Evolutionary conservation across 495 filamentous ascomycete genomes (phyloP).

Genomic region (Cenococcum geophilum): DNA sequence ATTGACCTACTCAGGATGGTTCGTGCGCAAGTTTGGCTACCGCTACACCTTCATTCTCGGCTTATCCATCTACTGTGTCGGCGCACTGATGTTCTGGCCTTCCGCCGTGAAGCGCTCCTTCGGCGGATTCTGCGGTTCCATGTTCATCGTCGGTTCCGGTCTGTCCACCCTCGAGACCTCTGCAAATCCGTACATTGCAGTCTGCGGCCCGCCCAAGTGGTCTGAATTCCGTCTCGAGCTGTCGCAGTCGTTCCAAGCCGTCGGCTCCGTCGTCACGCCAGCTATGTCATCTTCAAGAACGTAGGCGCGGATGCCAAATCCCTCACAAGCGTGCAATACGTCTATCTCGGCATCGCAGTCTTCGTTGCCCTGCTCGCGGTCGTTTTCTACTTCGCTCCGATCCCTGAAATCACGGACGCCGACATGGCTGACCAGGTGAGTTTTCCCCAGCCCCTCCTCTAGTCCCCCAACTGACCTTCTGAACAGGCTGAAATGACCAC

Average conservation of each 20-base stretch:
- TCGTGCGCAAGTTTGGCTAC: conserved; percentile 59
- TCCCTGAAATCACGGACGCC: conserved; percentile 69
- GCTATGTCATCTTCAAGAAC: conserved; percentile 59
- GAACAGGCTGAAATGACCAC: conserved; percentile 39
- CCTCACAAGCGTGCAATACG: conserved; percentile 62
- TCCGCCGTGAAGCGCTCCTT: conserved; percentile 55
- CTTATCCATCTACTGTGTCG: conserved; percentile 55
- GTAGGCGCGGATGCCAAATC: conserved; percentile 46
- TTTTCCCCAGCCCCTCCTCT: background rate
- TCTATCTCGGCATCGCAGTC: conserved; percentile 64
- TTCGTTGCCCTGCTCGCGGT: conserved; percentile 61
- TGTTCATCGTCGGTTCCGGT: conserved; percentile 65
- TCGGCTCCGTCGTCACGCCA: conserved; percentile 59
- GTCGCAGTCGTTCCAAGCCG: conserved; percentile 61
- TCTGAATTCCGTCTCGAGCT: conserved; percentile 65
- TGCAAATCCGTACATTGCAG: conserved; percentile 65
- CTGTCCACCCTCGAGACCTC: conserved; percentile 66
- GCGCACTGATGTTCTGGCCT: conserved; percentile 59
- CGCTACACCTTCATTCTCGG: conserved; percentile 54
- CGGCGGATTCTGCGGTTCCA: conserved; percentile 61
- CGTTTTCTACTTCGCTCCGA: conserved; percentile 57
- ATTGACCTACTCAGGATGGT: conserved; percentile 59
- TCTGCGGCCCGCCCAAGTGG: conserved; percentile 61
- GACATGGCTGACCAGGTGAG: conserved; percentile 51
- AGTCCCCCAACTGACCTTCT: background rate